Evolutionary conservation across 2,329 filamentous ascomycete species (phyloP), one percentile per base, ranked within the genome.

Genomic region (Pseudogymnoascus sp.): DNA sequence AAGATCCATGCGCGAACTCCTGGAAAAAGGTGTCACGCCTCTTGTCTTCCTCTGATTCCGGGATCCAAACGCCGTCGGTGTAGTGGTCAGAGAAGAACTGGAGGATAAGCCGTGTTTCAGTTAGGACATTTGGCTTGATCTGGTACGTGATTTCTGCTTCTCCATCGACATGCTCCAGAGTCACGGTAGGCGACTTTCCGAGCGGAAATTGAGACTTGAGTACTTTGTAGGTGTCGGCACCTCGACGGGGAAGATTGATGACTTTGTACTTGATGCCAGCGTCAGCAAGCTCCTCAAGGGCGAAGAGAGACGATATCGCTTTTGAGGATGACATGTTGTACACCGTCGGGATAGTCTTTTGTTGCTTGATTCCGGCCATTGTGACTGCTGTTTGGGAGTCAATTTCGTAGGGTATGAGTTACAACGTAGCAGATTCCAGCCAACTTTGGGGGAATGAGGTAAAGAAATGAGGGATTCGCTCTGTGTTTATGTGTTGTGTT

Each of bases 111-210:
- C 66, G 65, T 12, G 65, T 66, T 62, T 73, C 71, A 6, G 64
- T 68, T 33, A 73, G 51, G 41, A 69, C 58, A n/a, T 63, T 64
- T 6, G 62, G 62, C 8, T 48, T 33, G 42, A 62, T 31, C 25
- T 63, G 64, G 35, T 63, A 64, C 25, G 4, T 62, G 13, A 41
- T 42, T 35, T 39, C 41, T 8, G 58, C 35, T 44, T 62, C 60
- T n/a, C 48, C 33, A 15, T 31, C 62, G 15, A 64, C 44, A 2
- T 60, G 62, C 25, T 64, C 62, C 13, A 65, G 60, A 1, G 63
- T 64, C 58, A 72, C 51, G 38, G 72, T 66, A 10, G 71, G 70
- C 6, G 66, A 68, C 62, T 72, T 72, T 13, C 69, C 68, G 5
- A 71, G 64, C 8, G 66, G 66, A 58, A 66, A 67, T 17, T 69